Conservation (phyloP, 73 alveolate genomes). For the Loxodes magnus region DNA sequence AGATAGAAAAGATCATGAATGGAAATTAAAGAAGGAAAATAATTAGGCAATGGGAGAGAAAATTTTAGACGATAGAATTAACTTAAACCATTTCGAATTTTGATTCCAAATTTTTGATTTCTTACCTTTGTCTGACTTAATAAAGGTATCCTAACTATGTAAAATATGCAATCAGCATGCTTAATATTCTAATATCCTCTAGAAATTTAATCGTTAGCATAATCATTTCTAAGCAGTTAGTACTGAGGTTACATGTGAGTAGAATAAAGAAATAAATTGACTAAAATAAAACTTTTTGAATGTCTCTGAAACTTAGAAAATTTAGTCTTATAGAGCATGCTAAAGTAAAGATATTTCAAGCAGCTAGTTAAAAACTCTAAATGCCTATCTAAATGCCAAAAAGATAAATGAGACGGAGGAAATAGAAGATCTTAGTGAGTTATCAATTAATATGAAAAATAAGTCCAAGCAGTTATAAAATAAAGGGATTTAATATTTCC, state of each 20-base stretch:
- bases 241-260: too few relatives aligned
- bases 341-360: too few relatives aligned
- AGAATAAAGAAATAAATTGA: neutral
- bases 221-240: neutral
- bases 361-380: neutral
- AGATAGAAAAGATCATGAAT: too few relatives aligned
- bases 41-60: too few relatives aligned
- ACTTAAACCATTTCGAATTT: neutral
- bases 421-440: too few relatives aligned
- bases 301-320: neutral
- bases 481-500: too few relatives aligned
- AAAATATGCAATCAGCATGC: neutral
- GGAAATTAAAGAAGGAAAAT: too few relatives aligned
- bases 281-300: neutral
- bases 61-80: neutral
- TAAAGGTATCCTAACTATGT: neutral
- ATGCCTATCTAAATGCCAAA: too few relatives aligned
- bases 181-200: neutral
- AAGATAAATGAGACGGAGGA: too few relatives aligned
- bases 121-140: neutral
- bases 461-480: too few relatives aligned
- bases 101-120: conserved; percentile 6
- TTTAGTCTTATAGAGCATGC: neutral
- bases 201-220: neutral
- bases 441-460: too few relatives aligned